These are phyloP conservation scores for Torulaspora franciscae DNA, from an alignment of 805 yeast species.

Conservation along the genomic window DNA sequence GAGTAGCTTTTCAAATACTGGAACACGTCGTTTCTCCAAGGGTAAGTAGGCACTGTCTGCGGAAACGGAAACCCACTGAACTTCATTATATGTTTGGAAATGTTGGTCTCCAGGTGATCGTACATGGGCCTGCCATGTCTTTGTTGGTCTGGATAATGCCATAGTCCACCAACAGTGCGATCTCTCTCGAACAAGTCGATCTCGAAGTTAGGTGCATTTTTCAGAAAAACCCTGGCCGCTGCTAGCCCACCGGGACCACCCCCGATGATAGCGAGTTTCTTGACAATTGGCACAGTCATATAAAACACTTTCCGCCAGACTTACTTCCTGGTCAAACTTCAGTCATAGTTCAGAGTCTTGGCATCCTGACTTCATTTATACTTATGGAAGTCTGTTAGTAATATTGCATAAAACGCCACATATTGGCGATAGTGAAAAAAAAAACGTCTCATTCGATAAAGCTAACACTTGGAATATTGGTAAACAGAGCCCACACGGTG, in stretches of 20 bases:
- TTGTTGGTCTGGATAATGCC: slow-evolving; percentile 50
- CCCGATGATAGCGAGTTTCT: slow-evolving; percentile 61
- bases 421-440: neutral
- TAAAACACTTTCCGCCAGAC: neutral
- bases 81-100: slow-evolving; percentile 62
- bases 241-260: slow-evolving; percentile 76
- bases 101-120: slow-evolving; percentile 63
- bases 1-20: slow-evolving; percentile 57
- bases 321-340: too few species aligned
- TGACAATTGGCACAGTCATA: slow-evolving; percentile 12
- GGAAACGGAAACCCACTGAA: slow-evolving; percentile 51
- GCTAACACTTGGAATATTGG: neutral
- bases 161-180: slow-evolving; percentile 65
- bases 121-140: slow-evolving; percentile 47
- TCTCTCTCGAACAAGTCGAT: slow-evolving; percentile 60
- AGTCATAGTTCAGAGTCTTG: too few species aligned
- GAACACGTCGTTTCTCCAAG: slow-evolving; percentile 55
- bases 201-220: slow-evolving; percentile 44
- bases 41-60: slow-evolving; percentile 46
- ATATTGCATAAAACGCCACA: slow-evolving; percentile 3
- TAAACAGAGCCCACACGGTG: neutral
- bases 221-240: slow-evolving; percentile 55
- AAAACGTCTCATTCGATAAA: neutral
- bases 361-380: neutral
- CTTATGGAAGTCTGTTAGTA: neutral